Conservation (phyloP, 2,329 filamentous ascomycete genomes). For the Diaporthe aspalathi region DNA sequence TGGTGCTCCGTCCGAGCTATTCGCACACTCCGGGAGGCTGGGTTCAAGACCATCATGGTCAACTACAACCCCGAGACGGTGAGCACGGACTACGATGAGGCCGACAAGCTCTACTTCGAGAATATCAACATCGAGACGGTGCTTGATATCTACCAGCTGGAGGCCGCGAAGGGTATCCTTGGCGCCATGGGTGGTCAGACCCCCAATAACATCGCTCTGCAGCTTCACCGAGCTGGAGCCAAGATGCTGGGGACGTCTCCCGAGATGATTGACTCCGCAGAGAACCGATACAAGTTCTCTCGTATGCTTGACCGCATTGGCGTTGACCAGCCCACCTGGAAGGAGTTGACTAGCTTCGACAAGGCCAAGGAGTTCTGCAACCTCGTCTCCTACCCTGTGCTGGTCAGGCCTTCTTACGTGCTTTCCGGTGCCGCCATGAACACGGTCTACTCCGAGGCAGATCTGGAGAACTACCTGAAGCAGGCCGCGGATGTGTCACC, state of each 20-base stretch:
- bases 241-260: conserved; percentile 95
- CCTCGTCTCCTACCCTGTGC: conserved; percentile 89
- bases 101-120: conserved; percentile 95
- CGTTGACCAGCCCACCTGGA: conserved; percentile 98
- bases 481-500: conserved; percentile 94
- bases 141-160: conserved; percentile 92
- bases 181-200: conserved; percentile 98
- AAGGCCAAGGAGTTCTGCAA: conserved; percentile 90
- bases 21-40: conserved; percentile 84
- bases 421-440: conserved; percentile 99
- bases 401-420: conserved; percentile 96
- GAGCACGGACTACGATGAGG: conserved; percentile 91
- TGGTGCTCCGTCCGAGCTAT: conserved; percentile 98
- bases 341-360: conserved; percentile 93
- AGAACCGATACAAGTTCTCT: conserved; percentile 99
- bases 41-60: conserved; percentile 96
- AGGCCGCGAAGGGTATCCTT: conserved; percentile 84
- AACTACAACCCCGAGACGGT: conserved; percentile 95
- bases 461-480: conserved; percentile 86
- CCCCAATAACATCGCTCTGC: conserved; percentile 96
- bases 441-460: conserved; percentile 96
- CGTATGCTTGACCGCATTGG: conserved; percentile 95
- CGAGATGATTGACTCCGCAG: conserved; percentile 98
- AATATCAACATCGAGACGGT: conserved; percentile 92
- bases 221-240: conserved; percentile 87